Conservation (phyloP, 2,329 filamentous ascomycete genomes). For the Fusarium albidum region DNA sequence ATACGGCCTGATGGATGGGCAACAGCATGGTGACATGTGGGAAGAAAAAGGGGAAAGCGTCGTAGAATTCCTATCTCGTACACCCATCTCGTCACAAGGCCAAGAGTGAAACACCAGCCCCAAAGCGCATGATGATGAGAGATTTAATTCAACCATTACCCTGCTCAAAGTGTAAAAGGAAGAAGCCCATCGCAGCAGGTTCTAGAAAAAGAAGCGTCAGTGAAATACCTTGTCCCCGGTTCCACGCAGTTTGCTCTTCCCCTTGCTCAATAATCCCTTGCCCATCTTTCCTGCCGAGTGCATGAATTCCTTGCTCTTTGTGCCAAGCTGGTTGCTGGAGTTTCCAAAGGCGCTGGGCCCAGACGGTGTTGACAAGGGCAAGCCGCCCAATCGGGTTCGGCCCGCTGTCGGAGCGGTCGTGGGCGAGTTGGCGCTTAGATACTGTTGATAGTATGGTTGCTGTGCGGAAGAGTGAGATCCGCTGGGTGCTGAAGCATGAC, state of each 20-base stretch:
- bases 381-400: conserved; percentile 47
- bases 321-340: conserved; percentile 72
- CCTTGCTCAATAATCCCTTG: conserved; percentile 90
- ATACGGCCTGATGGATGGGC: conserved; percentile 39
- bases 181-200: conserved; percentile 41
- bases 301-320: conserved; percentile 88
- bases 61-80: conserved; percentile 54
- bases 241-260: conserved; percentile 81
- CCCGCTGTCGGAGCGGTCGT: conserved; percentile 40
- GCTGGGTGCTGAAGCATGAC: conserved; percentile 31
- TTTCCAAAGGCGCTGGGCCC: conserved; percentile 57
- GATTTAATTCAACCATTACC: conserved; percentile 41
- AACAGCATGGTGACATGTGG: conserved; percentile 38
- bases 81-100: conserved; percentile 46
- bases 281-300: conserved; percentile 88
- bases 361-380: conserved; percentile 50
- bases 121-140: conserved; percentile 42
- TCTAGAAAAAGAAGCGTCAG: conserved; percentile 56
- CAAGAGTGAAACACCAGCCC: conserved; percentile 42
- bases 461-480: conserved; percentile 43
- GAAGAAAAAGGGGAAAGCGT: conserved; percentile 43
- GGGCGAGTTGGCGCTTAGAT: conserved; percentile 56
- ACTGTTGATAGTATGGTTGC: conserved; percentile 65
- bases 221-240: conserved; percentile 89
- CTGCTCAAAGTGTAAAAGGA: conserved; percentile 36